Evolutionary conservation across 768 basidiomycete species (phyloP), one percentile per base, ranked within the genome.

Genomic region (Glaciozyma antarctica): DNA sequence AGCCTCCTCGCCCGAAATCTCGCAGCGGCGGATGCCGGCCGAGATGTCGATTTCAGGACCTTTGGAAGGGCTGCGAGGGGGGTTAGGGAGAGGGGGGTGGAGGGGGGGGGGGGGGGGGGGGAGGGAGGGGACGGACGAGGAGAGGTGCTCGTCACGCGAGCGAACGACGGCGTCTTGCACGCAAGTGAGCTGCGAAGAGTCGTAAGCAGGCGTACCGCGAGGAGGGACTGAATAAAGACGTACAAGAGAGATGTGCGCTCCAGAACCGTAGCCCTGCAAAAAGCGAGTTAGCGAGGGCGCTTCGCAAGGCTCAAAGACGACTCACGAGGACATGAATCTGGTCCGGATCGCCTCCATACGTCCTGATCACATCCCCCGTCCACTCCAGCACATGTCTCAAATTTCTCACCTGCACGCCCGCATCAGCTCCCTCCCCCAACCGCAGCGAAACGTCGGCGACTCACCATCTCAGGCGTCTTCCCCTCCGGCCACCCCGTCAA

Each of bases 161-260:
- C 67, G 64, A 26, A 74, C 67, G 48, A 74, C 63, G 47, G 67
- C 71, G 52, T 74, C 71, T 64, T 74, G 73, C 2, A 68, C 45
- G 17, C 72, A 24, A 6, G 73, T 72, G 48, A 69, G 69, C 24
- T 72, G 62, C 1, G 64, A 47, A 21, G 70, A 52, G 49, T 21
- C 12, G 17, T 55, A 8, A 24, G 9, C 6, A 3, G 10, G 2
- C 2, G 34, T 41, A 3, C 21, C 15, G n/a, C 9, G n/a, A 9
- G 22, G 21, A 24, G 5, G 16, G 41, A 24, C n/a, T 22, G 34
- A 57, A 12, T 3, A 21, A 22, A 57, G 16, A 43, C 55, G 16
- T 43, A 57, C 55, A 30, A 59, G 58, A 1, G 58, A 59, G 32
- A 59, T n/a, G 47, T 71, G 69, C 15, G 60, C 71, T 6, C 73